Percentiles rank a stretch among this genome's conserved stretches.
Conservation (phyloP, 331 rosid genomes). For the Spiraea crenata region DNA sequence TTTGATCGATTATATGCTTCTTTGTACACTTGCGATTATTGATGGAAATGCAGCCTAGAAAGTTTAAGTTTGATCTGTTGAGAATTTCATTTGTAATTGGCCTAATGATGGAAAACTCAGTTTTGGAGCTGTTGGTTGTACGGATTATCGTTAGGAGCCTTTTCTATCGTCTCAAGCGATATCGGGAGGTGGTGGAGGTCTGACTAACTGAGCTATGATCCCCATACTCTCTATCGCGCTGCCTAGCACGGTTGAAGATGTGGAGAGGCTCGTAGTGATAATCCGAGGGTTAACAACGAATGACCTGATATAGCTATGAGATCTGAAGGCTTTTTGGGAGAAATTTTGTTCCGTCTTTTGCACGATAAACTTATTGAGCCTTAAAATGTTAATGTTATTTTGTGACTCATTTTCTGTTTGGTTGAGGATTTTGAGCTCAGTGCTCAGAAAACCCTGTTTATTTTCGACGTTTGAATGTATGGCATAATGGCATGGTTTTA, state of each 20-base stretch:
- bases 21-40: neutral
- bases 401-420: too few relatives aligned
- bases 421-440: too few relatives aligned
- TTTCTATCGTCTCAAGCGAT: too few relatives aligned
- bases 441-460: too few relatives aligned
- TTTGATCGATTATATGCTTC: too few relatives aligned
- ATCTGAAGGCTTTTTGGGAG: slow-evolving; percentile 35
- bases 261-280: slow-evolving; percentile 1
- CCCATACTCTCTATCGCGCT: neutral
- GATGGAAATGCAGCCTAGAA: too few relatives aligned
- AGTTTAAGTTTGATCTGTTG: too few relatives aligned
- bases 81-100: too few relatives aligned
- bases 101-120: slow-evolving; percentile 13
- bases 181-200: too few relatives aligned
- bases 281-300: slow-evolving; percentile 10
- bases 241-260: neutral
- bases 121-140: neutral
- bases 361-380: neutral
- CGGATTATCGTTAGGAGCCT: neutral
- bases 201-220: too few relatives aligned
- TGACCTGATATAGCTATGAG: slow-evolving; percentile 40
- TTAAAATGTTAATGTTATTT: neutral
- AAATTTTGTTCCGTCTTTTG: neutral
- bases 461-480: too few relatives aligned
- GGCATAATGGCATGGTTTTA: too few relatives aligned